phyloP scores from a whole-genome alignment of 495 filamentous ascomycete genomes.

The Xylaria scruposa region DNA sequence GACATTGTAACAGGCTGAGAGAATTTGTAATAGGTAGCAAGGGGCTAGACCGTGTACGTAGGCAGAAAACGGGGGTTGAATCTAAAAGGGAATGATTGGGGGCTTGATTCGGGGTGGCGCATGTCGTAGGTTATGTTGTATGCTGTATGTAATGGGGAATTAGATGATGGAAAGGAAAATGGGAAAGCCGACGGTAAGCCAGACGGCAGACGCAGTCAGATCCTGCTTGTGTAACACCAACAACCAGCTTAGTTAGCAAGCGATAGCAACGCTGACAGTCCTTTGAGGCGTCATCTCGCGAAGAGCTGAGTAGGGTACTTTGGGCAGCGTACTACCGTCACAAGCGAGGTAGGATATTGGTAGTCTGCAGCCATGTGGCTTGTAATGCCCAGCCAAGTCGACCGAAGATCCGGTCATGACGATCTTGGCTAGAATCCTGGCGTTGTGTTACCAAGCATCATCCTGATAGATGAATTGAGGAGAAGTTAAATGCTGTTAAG shows the following conservation, averaged over 20 bases:
- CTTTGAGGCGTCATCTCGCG: slow-evolving; percentile 4
- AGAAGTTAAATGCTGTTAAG: neutral
- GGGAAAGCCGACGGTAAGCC: slow-evolving; percentile 3
- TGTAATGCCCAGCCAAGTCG: neutral
- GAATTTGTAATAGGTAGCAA: slow-evolving; percentile 14
- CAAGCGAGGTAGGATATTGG: slow-evolving; percentile 8
- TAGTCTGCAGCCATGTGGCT: neutral
- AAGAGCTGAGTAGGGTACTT: neutral
- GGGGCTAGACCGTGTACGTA: neutral
- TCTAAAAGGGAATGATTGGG: slow-evolving; percentile 2
- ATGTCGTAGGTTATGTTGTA: neutral
- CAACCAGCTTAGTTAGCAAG: neutral
- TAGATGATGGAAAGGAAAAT: neutral
- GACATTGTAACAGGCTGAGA: neutral
- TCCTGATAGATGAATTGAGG: neutral
- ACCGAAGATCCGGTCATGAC: slow-evolving; percentile 16
- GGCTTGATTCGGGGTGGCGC: slow-evolving; percentile 15
- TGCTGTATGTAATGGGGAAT: neutral
- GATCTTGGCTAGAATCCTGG: slow-evolving; percentile 2
- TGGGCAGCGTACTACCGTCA: neutral
- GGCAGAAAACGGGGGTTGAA: slow-evolving; percentile 9
- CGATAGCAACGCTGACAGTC: slow-evolving; percentile 17
- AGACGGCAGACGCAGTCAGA: slow-evolving; percentile 13
- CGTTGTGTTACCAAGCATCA: neutral
- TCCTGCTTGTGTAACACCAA: slow-evolving; percentile 6